Conservation (phyloP, 1,139 yeast species). For the Hemisphaericaspora xylofermentans region DNA sequence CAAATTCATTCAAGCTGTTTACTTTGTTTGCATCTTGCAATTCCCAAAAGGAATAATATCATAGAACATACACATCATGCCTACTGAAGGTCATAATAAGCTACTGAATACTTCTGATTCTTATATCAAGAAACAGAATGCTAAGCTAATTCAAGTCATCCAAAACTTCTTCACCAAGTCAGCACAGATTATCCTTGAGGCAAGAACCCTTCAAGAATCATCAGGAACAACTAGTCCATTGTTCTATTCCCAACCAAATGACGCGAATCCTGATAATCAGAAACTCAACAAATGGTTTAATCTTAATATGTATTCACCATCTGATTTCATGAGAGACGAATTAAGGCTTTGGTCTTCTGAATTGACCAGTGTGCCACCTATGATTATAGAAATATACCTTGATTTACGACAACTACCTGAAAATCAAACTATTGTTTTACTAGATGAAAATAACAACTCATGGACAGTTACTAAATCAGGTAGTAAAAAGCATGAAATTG, state of each 20-base stretch:
- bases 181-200: constrained; percentile 49
- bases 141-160: constrained; percentile 45
- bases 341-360: constrained; percentile 60
- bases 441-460: constrained; percentile 46
- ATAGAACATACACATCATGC: background rate
- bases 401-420: constrained; percentile 64
- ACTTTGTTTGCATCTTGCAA: no score
- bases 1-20: no score
- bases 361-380: constrained; percentile 57
- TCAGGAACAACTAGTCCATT: constrained; percentile 4
- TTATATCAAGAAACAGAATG: constrained; percentile 24
- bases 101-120: constrained; percentile 17
- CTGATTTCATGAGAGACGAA: constrained; percentile 52
- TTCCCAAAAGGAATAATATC: background rate
- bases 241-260: constrained; percentile 5
- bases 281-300: constrained; percentile 64
- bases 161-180: constrained; percentile 73
- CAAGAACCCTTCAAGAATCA: constrained; percentile 19
- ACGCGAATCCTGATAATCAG: constrained; percentile 16
- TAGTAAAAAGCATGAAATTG: constrained; percentile 69
- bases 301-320: constrained; percentile 48
- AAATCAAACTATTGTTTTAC: constrained; percentile 59
- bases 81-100: constrained; percentile 1
- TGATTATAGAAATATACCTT: constrained; percentile 80
- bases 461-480: constrained; percentile 44